These are phyloP conservation scores for Antitrichia curtipendula DNA, from an alignment of 225 moss, liverwort and hornwort genomes.

Conservation along the genomic window DNA sequence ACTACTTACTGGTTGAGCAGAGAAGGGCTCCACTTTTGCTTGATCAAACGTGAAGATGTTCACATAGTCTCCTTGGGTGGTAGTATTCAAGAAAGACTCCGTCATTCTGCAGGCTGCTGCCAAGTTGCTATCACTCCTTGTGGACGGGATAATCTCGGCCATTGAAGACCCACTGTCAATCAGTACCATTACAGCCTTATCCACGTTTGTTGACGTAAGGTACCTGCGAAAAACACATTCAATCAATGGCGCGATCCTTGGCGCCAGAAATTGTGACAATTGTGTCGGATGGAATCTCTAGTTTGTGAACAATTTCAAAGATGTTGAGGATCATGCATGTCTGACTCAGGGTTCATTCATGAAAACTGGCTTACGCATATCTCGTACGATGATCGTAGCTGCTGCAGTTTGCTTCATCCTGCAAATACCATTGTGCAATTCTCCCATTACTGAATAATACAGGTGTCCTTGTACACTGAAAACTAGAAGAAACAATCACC, in stretches of 20 bases:
- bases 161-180: neutral
- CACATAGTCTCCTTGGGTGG: neutral
- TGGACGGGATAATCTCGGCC: neutral
- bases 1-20: neutral
- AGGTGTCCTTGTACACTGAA: neutral
- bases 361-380: neutral
- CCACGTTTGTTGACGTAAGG: neutral
- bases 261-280: neutral
- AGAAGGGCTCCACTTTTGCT: rapidly evolving
- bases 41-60: neutral
- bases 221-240: neutral
- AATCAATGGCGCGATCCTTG: neutral
- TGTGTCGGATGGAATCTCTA: neutral
- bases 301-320: neutral
- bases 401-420: neutral
- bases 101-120: neutral
- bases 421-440: neutral
- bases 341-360: too few species aligned
- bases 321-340: neutral
- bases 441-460: neutral
- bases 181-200: neutral
- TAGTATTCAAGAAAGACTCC: neutral
- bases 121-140: neutral
- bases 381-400: neutral
- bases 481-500: neutral